Conservation (phyloP, 345 rosid species). For the Kandelia obovata region DNA sequence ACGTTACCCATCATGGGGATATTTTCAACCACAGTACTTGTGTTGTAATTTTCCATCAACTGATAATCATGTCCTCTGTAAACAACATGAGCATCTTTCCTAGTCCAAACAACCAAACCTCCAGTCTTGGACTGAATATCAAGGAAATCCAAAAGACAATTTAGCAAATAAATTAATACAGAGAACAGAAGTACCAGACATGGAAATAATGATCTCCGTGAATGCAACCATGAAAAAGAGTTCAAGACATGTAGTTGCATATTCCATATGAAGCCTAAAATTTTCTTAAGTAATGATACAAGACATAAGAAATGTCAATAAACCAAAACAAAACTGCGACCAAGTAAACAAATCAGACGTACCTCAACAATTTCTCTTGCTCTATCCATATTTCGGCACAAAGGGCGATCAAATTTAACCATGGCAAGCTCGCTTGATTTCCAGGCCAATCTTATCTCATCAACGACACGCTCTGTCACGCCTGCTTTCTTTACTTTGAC, state of each 20-base stretch:
- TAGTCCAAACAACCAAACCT: constrained; percentile 73
- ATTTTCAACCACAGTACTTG: constrained; percentile 3
- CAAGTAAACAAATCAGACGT: constrained; percentile 22
- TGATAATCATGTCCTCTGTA: constrained; percentile 50
- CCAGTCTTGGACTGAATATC: constrained; percentile 70
- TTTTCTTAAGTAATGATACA: too few species aligned
- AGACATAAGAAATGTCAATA: too few species aligned
- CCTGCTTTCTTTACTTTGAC: constrained; percentile 86
- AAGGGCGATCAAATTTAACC: constrained; percentile 69
- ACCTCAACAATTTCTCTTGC: constrained; percentile 81
- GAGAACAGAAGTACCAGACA: neutral
- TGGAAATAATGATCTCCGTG: neutral
- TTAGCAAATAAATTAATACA: constrained; percentile 3
- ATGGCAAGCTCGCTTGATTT: constrained; percentile 56
- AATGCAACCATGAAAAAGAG: neutral
- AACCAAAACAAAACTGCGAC: neutral
- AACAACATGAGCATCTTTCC: constrained; percentile 51
- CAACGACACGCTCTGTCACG: constrained; percentile 59
- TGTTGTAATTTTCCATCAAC: constrained; percentile 10
- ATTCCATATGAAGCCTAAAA: too few species aligned
- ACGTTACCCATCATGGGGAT: constrained; percentile 15
- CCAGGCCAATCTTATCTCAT: constrained; percentile 57
- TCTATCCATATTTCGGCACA: constrained; percentile 77
- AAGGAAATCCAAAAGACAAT: constrained; percentile 14
- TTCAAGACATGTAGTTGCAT: neutral